Evolutionary conservation across 495 filamentous ascomycete species (phyloP), one percentile per base, ranked within the genome.

Genomic region (Margaritispora aquatica): DNA sequence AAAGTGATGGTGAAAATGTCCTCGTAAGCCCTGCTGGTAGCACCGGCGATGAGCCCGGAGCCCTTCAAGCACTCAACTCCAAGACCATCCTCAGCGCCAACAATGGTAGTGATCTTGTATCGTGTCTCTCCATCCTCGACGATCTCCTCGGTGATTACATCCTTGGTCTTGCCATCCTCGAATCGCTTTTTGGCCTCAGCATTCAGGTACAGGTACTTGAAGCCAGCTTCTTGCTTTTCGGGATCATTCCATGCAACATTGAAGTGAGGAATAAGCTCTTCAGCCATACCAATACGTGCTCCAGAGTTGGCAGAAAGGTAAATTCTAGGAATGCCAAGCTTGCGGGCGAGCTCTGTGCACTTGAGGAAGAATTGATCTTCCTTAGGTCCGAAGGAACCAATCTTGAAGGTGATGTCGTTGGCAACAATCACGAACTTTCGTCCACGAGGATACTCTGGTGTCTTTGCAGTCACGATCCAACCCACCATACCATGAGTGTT

Each of bases 251-350:
- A 98, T 15, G 94, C 94, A 46, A 96, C 94, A 46, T 83, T 88
- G 81, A 97, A 96, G 76, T 96, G 90, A 23, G 94, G 94, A 69
- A 98, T 95, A 60, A 98, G 75, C 78, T 97, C 94, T 62, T 96
- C 90, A 57, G 94, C 94, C 77, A 98, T 88, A 66, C 94, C 94
- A 64, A 98, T 89, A 68, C 95, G 92, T 56, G 94, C 94, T 84
- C 94, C 94, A n/a, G 94, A 98, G 82, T 98, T 98, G 66, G 94
- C 94, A 71, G 95, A 97, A 26, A 98, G 80, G 72, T 98, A 98
- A 70, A 98, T 94, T 44, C 94, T 87, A 20, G 94, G 94, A 69
- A 98, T 96, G 50, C 94, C 94, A 54, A 96, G 76, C 75, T 88
- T 92, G 61, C 92, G 81, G 54, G 94, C 94, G 58, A 97, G 80